phyloP scores from a whole-genome alignment of 805 yeast genomes.

The Pichia manshurica region DNA sequence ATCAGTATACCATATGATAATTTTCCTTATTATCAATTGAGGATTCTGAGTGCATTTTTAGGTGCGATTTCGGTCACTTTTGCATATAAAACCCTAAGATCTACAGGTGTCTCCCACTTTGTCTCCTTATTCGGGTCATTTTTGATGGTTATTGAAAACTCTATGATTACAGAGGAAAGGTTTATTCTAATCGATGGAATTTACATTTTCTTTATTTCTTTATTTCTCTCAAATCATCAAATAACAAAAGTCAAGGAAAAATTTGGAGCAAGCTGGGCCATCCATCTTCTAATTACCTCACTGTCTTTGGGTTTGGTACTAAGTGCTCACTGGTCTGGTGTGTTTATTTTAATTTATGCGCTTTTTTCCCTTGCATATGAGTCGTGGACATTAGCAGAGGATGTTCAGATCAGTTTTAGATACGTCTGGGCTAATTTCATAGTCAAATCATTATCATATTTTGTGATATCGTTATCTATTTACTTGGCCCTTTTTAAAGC shows the following conservation, averaged over 20 bases:
- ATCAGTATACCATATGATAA: conserved; percentile 18
- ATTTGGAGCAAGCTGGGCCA: conserved; percentile 48
- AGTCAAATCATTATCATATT: conserved; percentile 36
- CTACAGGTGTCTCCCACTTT: conserved; percentile 45
- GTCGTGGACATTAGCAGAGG: conserved; percentile 69
- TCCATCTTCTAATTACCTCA: conserved; percentile 43
- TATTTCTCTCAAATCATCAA: conserved; percentile 35
- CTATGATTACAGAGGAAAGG: conserved; percentile 58
- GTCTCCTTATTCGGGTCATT: conserved; percentile 47
- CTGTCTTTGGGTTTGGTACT: conserved; percentile 47
- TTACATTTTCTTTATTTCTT: conserved; percentile 38
- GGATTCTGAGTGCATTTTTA: conserved; percentile 50
- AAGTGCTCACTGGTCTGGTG: conserved; percentile 68
- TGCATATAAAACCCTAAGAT: conserved; percentile 49
- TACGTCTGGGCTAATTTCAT: conserved; percentile 36
- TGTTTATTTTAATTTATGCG: conserved; percentile 37
- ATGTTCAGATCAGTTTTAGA: conserved; percentile 42
- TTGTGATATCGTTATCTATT: conserved; percentile 51
- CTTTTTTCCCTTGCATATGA: conserved; percentile 29
- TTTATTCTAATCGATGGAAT: conserved; percentile 42
- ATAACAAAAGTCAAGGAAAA: conserved; percentile 31
- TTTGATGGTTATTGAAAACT: conserved; percentile 56
- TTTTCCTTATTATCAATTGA: conserved; percentile 52
- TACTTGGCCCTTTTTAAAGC: conserved; percentile 53
- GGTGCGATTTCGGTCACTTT: conserved; percentile 51